Base-by-base conservation (phyloP, 148 eudicot genomes). In the Spergularia bocconei region DNA sequence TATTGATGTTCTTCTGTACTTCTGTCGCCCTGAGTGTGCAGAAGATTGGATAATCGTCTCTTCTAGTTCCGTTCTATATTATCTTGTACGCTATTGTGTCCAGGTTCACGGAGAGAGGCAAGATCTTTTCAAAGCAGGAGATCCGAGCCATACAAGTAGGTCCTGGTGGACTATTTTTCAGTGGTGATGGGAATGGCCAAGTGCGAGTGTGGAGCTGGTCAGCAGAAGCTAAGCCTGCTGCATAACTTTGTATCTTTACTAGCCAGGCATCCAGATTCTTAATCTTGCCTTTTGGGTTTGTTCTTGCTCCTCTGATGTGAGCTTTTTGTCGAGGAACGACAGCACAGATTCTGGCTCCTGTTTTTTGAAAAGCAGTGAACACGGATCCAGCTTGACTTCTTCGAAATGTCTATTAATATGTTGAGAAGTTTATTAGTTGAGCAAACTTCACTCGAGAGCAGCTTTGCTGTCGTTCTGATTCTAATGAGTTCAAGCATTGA, bases 121-220 rank as follows among this genome's bases (percentile, higher is more conserved):
- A 89, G 82, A 88, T 93, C 55, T 86, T 81, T 36, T 78, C 97
- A 6, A 91, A 91, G 73, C 75, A 89, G 64, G 93, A 91, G 81
- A 85, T 88, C 52, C 87, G 96, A 57, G 82, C 87, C 74, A 80
- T 93, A 78, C 88, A 91, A 67, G 72, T 82, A 23, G 93, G 91
- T 54, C 96, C 98, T 0, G 85, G 85, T 47, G 92, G 95, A 54
- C 85, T 93, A 67, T 88, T 91, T 78, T 91, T 93, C 67, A 91
- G 97, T 0, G 98, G 98, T 12, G 97, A 93, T 55, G 93, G 92
- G 66, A 84, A 92, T 16, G 98, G 98, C 58, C 85, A 85, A 83
- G 96, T 93, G 41, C 89, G 86, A 85, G 98, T 91, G 55, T 93
- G 98, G 98, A 82, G 83, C 64, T 91, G 96, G 96, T 78, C 83